Evolutionary conservation across 139 green algal species (phyloP).

Genomic region (Haematococcus lacustris): DNA sequence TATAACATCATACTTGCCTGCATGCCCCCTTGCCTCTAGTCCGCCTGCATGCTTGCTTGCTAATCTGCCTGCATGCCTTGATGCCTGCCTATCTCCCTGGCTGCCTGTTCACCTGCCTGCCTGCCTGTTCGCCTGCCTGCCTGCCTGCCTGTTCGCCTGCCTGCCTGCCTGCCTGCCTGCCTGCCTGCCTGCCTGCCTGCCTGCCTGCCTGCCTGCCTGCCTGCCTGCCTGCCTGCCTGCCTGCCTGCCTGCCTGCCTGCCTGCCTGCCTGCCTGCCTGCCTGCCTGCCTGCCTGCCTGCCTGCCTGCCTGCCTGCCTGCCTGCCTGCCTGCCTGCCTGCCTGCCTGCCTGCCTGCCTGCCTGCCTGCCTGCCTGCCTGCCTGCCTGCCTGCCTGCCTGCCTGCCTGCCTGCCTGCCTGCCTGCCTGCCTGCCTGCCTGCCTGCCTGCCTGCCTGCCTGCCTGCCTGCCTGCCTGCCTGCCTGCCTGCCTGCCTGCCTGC

Average conservation of each 20-base stretch:
- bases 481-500: neutral
- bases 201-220: neutral
- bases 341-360: neutral
- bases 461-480: neutral
- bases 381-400: neutral
- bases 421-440: neutral
- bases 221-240: neutral
- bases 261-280: neutral
- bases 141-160: neutral
- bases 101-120: neutral
- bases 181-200: neutral
- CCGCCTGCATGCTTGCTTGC: too few species aligned
- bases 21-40: neutral
- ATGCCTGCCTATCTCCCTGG: neutral
- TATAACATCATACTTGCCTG: neutral
- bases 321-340: neutral
- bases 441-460: neutral
- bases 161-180: neutral
- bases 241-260: neutral
- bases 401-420: neutral
- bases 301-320: neutral
- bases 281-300: neutral
- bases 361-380: neutral
- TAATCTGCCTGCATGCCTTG: too few species aligned
- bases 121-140: neutral